phyloP scores from a whole-genome alignment of 495 filamentous ascomycete species.

The Parachaetomium inaequale region DNA sequence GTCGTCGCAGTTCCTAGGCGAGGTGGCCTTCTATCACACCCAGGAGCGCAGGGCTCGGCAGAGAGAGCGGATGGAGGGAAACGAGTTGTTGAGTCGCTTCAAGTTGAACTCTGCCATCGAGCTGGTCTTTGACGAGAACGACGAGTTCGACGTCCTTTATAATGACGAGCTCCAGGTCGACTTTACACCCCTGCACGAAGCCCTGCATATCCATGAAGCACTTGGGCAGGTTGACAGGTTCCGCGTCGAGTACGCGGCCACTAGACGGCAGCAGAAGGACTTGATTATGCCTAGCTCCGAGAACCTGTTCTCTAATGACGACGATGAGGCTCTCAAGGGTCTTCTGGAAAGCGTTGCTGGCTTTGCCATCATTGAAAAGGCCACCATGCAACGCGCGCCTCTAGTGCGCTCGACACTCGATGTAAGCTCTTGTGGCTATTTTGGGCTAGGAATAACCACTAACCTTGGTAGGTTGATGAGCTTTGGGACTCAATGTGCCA shows the following conservation, averaged over 20 bases:
- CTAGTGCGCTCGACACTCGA: constrained; percentile 79
- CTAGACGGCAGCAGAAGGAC: constrained; percentile 86
- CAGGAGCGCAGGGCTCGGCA: constrained; percentile 80
- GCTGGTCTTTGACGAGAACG: constrained; percentile 86
- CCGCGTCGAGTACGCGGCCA: constrained; percentile 82
- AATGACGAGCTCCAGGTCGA: constrained; percentile 93
- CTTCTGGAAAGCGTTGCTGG: constrained; percentile 90
- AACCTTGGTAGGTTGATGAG: constrained; percentile 70
- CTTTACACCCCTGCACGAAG: constrained; percentile 93
- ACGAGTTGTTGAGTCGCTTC: constrained; percentile 70
- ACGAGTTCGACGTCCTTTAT: constrained; percentile 90
- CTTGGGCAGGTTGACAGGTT: constrained; percentile 91
- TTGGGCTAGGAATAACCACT: constrained; percentile 17
- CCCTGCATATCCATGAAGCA: constrained; percentile 93
- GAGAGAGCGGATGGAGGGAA: constrained; percentile 69
- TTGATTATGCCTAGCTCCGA: constrained; percentile 72
- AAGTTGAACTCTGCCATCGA: constrained; percentile 96
- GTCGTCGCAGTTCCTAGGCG: constrained; percentile 89
- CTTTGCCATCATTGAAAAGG: constrained; percentile 93
- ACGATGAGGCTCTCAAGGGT: constrained; percentile 68
- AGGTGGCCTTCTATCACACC: constrained; percentile 96
- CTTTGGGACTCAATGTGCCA: constrained; percentile 99
- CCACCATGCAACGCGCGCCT: constrained; percentile 81
- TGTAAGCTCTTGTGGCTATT: constrained; percentile 47
- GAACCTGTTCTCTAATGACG: constrained; percentile 67